Evolutionary conservation across 257 asterid genomes (phyloP).

Genomic region (Paulownia fortunei): DNA sequence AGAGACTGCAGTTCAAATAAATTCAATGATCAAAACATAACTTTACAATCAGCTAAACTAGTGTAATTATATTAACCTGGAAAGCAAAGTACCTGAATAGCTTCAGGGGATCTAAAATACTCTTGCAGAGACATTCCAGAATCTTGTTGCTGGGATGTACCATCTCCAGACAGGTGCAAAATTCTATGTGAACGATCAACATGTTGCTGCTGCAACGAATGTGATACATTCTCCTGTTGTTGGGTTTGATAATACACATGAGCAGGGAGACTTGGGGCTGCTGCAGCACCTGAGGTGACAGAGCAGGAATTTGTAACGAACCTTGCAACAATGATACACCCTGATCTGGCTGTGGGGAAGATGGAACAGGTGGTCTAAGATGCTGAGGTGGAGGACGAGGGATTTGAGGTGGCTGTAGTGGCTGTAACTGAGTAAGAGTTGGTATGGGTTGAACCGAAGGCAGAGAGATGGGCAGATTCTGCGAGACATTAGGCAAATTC

Average conservation of each 20-base stretch:
- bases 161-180: slow-evolving; percentile 49
- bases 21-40: slow-evolving; percentile 16
- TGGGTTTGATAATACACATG: slow-evolving; percentile 56
- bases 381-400: slow-evolving; percentile 86
- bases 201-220: slow-evolving; percentile 51
- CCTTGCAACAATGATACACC: slow-evolving; percentile 54
- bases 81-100: slow-evolving; percentile 64
- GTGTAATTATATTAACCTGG: background rate
- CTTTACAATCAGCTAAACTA: background rate
- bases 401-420: slow-evolving; percentile 89
- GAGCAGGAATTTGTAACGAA: slow-evolving; percentile 53
- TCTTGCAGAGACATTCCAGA: slow-evolving; percentile 73
- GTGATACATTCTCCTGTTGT: slow-evolving; percentile 54
- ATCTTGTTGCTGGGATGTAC: slow-evolving; percentile 67
- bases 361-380: slow-evolving; percentile 74
- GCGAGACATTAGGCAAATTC: slow-evolving; percentile 52
- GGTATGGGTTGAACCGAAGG: slow-evolving; percentile 59
- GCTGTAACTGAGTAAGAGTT: slow-evolving; percentile 74
- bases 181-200: slow-evolving; percentile 46
- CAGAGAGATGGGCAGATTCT: slow-evolving; percentile 56
- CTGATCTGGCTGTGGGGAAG: slow-evolving; percentile 79
- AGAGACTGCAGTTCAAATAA: slow-evolving; percentile 46
- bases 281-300: slow-evolving; percentile 42
- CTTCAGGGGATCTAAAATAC: slow-evolving; percentile 74
- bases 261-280: slow-evolving; percentile 54